phyloP scores from a whole-genome alignment of 441 rosid genomes.

The Corymbia calophylla region DNA sequence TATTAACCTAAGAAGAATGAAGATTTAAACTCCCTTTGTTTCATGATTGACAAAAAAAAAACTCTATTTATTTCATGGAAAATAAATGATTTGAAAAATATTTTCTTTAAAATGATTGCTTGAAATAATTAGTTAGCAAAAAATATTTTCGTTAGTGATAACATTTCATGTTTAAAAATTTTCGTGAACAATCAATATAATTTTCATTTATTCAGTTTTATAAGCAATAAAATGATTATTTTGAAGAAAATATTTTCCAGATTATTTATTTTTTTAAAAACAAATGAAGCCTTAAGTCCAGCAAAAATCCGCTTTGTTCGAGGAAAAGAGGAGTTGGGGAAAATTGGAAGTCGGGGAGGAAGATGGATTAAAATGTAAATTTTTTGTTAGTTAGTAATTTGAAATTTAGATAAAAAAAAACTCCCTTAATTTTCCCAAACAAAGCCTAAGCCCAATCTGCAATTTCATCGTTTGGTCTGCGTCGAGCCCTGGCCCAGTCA shows the following conservation, averaged over 20 bases:
- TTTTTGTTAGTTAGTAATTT: not conserved
- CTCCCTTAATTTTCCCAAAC: not conserved
- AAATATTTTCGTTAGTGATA: not conserved
- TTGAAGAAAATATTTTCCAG: rapidly evolving
- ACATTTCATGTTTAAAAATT: not conserved
- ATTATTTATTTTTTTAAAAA: not conserved
- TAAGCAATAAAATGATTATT: not conserved
- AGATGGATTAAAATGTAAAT: not conserved
- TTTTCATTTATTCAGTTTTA: no score
- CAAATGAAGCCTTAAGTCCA: not conserved
- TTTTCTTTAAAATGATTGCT: rapidly evolving
- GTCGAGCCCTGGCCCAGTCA: not conserved
- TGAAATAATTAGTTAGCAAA: not conserved
- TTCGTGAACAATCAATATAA: rapidly evolving
- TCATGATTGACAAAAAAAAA: rapidly evolving
- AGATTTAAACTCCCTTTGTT: rapidly evolving
- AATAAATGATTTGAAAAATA: not conserved
- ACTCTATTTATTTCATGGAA: rapidly evolving
- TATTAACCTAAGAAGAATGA: not conserved
- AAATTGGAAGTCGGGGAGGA: not conserved
- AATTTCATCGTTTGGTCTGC: not conserved
- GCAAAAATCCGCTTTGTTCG: not conserved
- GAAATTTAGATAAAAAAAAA: not conserved
- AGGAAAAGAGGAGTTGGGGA: not conserved
- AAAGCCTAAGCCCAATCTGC: not conserved